These are phyloP conservation scores for Spizellomyces punctatus DNA, from an alignment of 192 early-diverging fungal species.

Conservation along the genomic window DNA sequence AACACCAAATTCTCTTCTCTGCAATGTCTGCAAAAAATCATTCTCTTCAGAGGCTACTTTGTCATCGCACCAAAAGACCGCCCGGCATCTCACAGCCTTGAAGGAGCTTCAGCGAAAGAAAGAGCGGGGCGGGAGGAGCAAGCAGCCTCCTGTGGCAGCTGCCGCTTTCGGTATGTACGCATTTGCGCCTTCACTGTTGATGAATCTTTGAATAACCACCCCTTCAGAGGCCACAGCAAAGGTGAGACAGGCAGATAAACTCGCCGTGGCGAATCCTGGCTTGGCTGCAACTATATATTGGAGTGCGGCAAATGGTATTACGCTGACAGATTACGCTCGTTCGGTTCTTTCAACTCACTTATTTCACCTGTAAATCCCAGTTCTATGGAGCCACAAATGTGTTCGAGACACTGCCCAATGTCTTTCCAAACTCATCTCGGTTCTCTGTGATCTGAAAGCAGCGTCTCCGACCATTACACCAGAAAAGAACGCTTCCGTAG, in stretches of 20 bases:
- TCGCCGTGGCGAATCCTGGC: slow-evolving; percentile 5
- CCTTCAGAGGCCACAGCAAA: slow-evolving; percentile 4
- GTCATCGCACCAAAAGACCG: slow-evolving; percentile 15
- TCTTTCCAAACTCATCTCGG: slow-evolving; percentile 12
- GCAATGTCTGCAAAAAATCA: slow-evolving; percentile 15
- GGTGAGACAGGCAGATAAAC: slow-evolving; percentile 1
- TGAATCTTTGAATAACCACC: neutral
- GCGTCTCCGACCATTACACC: neutral
- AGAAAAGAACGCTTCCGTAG: neutral
- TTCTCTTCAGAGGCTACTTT: slow-evolving; percentile 14
- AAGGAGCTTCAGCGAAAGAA: slow-evolving; percentile 12
- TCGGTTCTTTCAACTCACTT: neutral
- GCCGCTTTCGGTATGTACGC: neutral
- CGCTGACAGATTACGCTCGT: no score
- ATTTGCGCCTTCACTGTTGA: no score
- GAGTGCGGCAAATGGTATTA: slow-evolving; percentile 1
- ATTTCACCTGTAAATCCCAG: neutral
- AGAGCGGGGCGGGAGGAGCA: neutral
- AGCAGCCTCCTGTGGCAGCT: neutral
- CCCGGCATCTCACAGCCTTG: slow-evolving; percentile 12
- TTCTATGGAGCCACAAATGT: slow-evolving; percentile 2
- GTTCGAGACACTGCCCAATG: slow-evolving; percentile 7
- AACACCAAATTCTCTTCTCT: neutral
- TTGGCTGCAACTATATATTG: slow-evolving; percentile 19
- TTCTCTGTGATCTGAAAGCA: neutral